phyloP scores from a whole-genome alignment of 108 stramenopile species.

The Mediolabrus comicus region DNA sequence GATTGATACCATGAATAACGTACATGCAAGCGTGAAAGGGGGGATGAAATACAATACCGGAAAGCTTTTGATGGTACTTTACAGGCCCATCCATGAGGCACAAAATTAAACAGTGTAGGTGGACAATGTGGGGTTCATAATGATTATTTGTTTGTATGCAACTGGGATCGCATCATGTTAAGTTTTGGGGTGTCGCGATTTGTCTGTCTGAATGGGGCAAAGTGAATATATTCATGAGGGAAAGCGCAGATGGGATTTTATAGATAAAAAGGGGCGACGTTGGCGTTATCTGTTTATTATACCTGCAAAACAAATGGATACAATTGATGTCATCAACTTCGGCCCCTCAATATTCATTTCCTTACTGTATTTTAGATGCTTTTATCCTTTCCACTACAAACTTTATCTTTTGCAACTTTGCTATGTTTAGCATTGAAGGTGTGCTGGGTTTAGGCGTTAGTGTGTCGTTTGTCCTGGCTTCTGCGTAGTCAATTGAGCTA shows the following conservation, averaged over 20 bases:
- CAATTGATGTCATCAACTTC: not conserved
- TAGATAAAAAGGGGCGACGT: not conserved
- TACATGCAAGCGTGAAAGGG: constrained; percentile 48
- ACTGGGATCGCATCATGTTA: constrained; percentile 1
- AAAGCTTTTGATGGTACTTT: constrained; percentile 85
- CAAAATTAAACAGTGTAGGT: constrained; percentile 19
- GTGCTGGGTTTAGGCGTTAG: constrained; percentile 54
- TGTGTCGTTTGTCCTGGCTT: constrained; percentile 53
- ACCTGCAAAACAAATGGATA: not conserved
- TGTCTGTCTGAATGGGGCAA: not conserved
- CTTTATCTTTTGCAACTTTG: constrained; percentile 62
- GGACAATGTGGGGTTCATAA: not conserved
- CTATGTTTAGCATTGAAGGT: constrained; percentile 49
- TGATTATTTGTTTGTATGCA: not conserved
- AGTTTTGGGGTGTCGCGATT: not conserved
- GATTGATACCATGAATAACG: constrained; percentile 69
- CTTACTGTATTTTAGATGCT: not conserved
- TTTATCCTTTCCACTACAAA: constrained; percentile 54
- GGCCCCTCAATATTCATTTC: not conserved
- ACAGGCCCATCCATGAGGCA: constrained; percentile 56
- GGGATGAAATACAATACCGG: constrained; percentile 92
- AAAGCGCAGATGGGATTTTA: too few relatives aligned
- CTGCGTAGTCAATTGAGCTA: constrained; percentile 80
- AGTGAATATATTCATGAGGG: not conserved
- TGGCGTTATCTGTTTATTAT: not conserved